Percentiles rank a stretch among this genome's conserved stretches.
phyloP scores from a whole-genome alignment of 441 rosid species.

The Brassica hybrid region DNA sequence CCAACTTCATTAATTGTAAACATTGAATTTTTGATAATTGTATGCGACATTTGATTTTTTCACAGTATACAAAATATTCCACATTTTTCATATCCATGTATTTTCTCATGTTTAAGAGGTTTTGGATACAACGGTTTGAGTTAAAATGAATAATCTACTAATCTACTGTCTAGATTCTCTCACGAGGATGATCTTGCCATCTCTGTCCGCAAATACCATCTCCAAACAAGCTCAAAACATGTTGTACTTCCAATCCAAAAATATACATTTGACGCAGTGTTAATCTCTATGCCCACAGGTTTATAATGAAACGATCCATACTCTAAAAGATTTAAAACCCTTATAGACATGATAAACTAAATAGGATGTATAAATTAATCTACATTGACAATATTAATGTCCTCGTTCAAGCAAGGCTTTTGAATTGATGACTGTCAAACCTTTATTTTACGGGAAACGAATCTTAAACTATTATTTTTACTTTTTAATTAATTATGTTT shows the following conservation, averaged over 20 bases:
- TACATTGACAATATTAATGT: background rate
- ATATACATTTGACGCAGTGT: background rate
- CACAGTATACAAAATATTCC: background rate
- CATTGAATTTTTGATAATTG: background rate
- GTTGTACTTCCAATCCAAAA: background rate
- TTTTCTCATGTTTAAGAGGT: background rate
- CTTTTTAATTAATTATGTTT: background rate
- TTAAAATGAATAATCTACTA: background rate
- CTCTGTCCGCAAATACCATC: background rate
- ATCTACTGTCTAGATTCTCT: background rate
- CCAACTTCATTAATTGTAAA: slow-evolving; percentile 44
- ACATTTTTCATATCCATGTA: background rate
- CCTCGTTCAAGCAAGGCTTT: background rate
- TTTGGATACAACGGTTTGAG: background rate
- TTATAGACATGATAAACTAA: background rate
- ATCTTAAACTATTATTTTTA: background rate
- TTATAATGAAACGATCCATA: background rate
- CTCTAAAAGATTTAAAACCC: background rate
- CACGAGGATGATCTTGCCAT: background rate
- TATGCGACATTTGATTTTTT: background rate
- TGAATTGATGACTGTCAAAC: background rate
- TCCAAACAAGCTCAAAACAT: background rate
- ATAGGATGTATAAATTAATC: background rate
- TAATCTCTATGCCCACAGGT: background rate
- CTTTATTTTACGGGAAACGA: background rate